Evolutionary conservation across 257 asterid species (phyloP).

Genomic region (Petunia secreta): DNA sequence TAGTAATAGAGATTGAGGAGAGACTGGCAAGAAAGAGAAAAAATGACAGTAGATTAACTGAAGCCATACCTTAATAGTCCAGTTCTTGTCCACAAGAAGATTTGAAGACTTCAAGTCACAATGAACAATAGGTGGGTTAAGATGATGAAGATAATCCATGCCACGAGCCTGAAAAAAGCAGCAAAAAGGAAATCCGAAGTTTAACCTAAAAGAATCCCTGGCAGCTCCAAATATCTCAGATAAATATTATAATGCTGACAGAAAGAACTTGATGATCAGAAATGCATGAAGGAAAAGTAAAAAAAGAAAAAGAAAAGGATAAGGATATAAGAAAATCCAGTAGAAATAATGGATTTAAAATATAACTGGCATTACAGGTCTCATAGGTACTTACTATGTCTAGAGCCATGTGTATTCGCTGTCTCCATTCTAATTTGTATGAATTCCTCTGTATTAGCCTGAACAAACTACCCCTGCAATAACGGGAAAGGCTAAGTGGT

Average conservation of each 20-base stretch:
- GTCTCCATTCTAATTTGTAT: slow-evolving; percentile 79
- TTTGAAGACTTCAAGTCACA: slow-evolving; percentile 97
- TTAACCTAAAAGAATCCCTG: neutral
- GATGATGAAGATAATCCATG: slow-evolving; percentile 90
- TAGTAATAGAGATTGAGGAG: neutral
- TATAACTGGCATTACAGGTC: neutral
- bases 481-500: slow-evolving; percentile 27
- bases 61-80: slow-evolving; percentile 86
- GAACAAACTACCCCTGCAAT: slow-evolving; percentile 88
- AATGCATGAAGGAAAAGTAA: neutral
- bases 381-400: slow-evolving; percentile 72
- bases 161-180: slow-evolving; percentile 79
- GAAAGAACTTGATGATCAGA: slow-evolving; percentile 1
- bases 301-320: neutral
- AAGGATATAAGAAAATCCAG: neutral
- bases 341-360: slow-evolving; percentile 4
- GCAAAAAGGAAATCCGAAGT: neutral
- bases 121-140: slow-evolving; percentile 85
- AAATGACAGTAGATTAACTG: neutral
- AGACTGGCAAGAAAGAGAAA: slow-evolving; percentile 19
- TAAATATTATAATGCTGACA: neutral
- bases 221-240: neutral
- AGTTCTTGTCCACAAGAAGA: slow-evolving; percentile 96
- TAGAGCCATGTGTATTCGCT: slow-evolving; percentile 88
- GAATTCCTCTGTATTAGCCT: slow-evolving; percentile 73